Evolutionary conservation across 2,329 filamentous ascomycete genomes (phyloP), one percentile per base, ranked within the genome.

Genomic region (Aspergillus pseudonomiae): DNA sequence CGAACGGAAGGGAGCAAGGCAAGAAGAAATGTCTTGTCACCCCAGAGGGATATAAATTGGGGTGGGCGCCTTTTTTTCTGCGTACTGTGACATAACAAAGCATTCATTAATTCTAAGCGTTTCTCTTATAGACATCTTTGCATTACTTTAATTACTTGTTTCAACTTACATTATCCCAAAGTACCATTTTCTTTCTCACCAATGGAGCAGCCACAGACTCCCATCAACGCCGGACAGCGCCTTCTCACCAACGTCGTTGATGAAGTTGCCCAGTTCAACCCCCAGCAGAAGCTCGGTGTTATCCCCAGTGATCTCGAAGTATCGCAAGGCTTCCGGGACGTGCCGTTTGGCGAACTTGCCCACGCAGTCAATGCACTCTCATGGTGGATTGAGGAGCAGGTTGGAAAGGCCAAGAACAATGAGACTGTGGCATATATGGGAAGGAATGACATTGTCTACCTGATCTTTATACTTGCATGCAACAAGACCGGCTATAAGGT

Each of bases 351-450:
- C 12, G 59, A 71, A 1, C 63, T 74, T 28, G 65, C 69, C 1
- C 63, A 63, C 19, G 70, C 71, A 0, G 67, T 74, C 5, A 68
- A 73, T 46, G 61, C 62, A 34, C 55, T 66, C 9, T 60, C 68
- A 2, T 65, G 57, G 59, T 76, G 72, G 74, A 71, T 75, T 39
- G 64, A 72, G 46, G 54, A 64, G 19, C 59, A 60, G n/a, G 60
- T 74, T 34, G 64, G 67, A 30, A 63, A 62, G 6, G 61, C 52
- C 11, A 57, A 54, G 6, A 4, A 43, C 5, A 30, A 54, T 6
- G 65, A 72, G 50, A 68, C 70, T 3, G 32, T 72, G 12, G 63
- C 66, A 3, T 72, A 70, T 28, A 65, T 72, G 52, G 68, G 67
- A 1, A 55, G 60, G 3, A 71, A 70, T 56, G 70, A 72, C 63